phyloP scores from a whole-genome alignment of 306 rosid genomes.

The Astragalus membranaceus region DNA sequence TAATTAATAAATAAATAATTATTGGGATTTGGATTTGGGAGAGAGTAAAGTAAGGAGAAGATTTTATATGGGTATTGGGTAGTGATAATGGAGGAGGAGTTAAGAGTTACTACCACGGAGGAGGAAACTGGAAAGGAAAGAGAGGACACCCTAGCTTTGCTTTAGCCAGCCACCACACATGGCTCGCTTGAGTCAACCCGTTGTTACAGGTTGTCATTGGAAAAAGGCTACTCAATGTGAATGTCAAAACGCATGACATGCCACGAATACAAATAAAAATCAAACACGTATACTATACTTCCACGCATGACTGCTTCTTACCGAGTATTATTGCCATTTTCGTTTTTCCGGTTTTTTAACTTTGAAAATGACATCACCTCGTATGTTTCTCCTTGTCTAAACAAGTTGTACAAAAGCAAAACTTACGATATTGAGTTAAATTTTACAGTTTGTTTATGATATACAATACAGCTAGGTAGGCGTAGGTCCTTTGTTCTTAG shows the following conservation, averaged over 20 bases:
- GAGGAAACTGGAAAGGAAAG: neutral
- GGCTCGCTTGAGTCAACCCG: slow-evolving; percentile 5
- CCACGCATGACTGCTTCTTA: neutral
- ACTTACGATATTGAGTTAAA: no score
- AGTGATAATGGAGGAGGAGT: neutral
- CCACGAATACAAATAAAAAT: neutral
- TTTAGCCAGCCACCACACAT: neutral
- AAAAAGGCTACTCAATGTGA: neutral
- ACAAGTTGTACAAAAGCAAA: neutral
- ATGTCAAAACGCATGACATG: neutral
- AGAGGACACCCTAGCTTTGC: neutral
- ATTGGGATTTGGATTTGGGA: neutral
- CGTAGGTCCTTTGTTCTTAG: no score
- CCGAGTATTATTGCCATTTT: neutral
- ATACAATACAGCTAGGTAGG: no score
- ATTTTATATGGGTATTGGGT: no score
- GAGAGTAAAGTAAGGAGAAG: neutral
- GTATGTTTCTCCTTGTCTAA: neutral
- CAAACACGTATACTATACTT: neutral
- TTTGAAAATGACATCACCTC: neutral
- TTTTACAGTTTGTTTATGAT: no score
- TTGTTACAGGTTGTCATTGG: slow-evolving; percentile 14
- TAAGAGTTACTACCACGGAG: neutral
- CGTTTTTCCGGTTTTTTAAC: neutral
- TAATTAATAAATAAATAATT: neutral